Evolutionary conservation across 805 yeast genomes (phyloP), one percentile per base, ranked within the genome.

Genomic region (Pichia membranifaciens): DNA sequence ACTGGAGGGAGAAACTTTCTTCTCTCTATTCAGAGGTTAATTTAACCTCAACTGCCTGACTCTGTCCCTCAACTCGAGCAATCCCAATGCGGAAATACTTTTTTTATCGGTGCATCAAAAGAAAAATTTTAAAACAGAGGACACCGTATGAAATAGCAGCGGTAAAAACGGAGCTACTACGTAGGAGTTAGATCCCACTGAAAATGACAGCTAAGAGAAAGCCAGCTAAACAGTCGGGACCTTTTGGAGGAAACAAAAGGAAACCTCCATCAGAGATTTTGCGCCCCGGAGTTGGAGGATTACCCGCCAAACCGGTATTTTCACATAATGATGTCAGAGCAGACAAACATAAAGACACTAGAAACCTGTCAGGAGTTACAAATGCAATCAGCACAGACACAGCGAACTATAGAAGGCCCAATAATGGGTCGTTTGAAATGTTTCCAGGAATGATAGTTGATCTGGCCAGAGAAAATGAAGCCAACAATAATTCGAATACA

Each of bases 371-470:
- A 16, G 20, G 7, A 6, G 9, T 17, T 34, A 34, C 13, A 34
- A n/a, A 34, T 16, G 29, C 37, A 34, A 12, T 7, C 13, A 34
- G 15, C 8, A 12, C 7, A 12, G 15, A 16, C 15, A 6, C 37
- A 25, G 29, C 10, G 10, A 37, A 36, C 2, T 16, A 17, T 32
- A 33, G n/a, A 29, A 17, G 16, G n/a, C n/a, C n/a, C 29, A 29
- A 20, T 10, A 16, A 7, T 25, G 29, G 29, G 10, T 25, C 10
- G 29, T 25, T 46, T n/a, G 50, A 47, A 32, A 12, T 49, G 9
- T 51, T 48, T 41, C 54, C 54, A 2, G 54, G 54, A 4, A 34
- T 51, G 39, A 34, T 38, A 18, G 51, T 51, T 3, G 45, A 49
- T 29, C 25, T 51, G 17, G 48, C 42, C 13, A 33, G 33, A 1